Percentiles rank a stretch among this genome's conserved stretches.
phyloP scores from a whole-genome alignment of 768 basidiomycete species.

The Hypholoma fasciculare region DNA sequence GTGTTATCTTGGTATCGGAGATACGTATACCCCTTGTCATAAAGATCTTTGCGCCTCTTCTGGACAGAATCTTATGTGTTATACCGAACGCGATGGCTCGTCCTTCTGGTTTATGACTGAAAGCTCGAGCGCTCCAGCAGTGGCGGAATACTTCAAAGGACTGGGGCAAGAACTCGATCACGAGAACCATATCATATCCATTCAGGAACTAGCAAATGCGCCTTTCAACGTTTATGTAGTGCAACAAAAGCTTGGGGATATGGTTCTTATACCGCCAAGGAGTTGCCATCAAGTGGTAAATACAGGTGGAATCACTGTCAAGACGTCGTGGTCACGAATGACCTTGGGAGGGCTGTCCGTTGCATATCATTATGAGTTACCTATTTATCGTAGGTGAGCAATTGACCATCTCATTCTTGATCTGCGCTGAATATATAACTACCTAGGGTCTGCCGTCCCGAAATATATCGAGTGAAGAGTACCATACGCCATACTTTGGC shows the following conservation, averaged over 20 bases:
- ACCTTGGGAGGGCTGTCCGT: constrained; percentile 57
- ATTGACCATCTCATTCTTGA: background rate
- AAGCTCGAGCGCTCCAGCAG: constrained; percentile 52
- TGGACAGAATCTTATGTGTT: constrained; percentile 87
- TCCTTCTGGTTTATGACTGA: constrained; percentile 90
- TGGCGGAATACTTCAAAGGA: constrained; percentile 56
- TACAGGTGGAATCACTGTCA: constrained; percentile 76
- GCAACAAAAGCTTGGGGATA: constrained; percentile 74
- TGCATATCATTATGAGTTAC: constrained; percentile 73
- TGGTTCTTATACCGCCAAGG: constrained; percentile 79
- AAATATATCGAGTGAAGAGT: constrained; percentile 75
- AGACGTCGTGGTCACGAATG: constrained; percentile 89
- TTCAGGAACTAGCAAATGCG: constrained; percentile 64
- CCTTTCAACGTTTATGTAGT: constrained; percentile 70
- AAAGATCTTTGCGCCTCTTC: constrained; percentile 85
- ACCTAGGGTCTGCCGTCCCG: constrained; percentile 73
- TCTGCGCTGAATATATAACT: background rate
- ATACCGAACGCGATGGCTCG: constrained; percentile 68
- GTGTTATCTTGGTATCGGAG: constrained; percentile 82
- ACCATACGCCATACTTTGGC: constrained; percentile 58
- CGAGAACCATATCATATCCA: constrained; percentile 63
- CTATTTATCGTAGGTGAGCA: constrained; percentile 73
- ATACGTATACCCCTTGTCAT: constrained; percentile 83
- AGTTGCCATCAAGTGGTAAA: constrained; percentile 88
- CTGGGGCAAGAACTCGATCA: constrained; percentile 67